Evolutionary conservation across 192 early-diverging fungal genomes (phyloP), one percentile per base, ranked within the genome.

Genomic region (Dissophora ornata): DNA sequence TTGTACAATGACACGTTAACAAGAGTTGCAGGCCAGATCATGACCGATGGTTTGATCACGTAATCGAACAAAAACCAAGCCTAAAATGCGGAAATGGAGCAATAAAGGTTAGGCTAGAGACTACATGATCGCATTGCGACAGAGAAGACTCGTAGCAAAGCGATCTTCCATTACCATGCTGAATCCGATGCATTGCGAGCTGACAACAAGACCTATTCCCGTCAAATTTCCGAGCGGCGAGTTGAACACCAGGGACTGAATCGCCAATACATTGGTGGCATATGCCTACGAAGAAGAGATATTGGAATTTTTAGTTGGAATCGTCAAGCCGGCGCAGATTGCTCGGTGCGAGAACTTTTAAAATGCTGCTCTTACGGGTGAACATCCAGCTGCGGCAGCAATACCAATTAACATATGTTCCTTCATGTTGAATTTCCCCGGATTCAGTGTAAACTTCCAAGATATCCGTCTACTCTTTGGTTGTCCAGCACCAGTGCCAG

Each of bases 1-100:
- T 82, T 84, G 64, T 80, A 86, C 1, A 84, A 49, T 0, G 83
- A 78, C 7, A 82, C 84, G 41, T 81, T 81, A 15, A 86, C 84
- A 12, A 98, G 84, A 11, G 84, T 90, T 2, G 86, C 64, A 6
- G 97, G 97, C 95, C 95, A 99, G 26, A 94, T 80, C 93, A 96
- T 96, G 11, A 87, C 83, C 2, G 90, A 80, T 7, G 94, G 94
- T 52, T 91, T 87, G 21, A 97, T 94, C 16, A 97, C 82, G 75
- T 90, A 94, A 34, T 87, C 85, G 22, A 74, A 65, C n/a, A 74
- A 32, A 19, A 74, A 40, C 70, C 70, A 74, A 2, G 70, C 70
- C 70, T 74, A 38, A 4, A 32, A 26, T 26, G 19, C 24, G 15
- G 29, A 13, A 40, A 19, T 0, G 50, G 19, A 11, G 19, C 8